Conservation (phyloP, 139 green algal genomes). For the Eudorina sp. region DNA sequence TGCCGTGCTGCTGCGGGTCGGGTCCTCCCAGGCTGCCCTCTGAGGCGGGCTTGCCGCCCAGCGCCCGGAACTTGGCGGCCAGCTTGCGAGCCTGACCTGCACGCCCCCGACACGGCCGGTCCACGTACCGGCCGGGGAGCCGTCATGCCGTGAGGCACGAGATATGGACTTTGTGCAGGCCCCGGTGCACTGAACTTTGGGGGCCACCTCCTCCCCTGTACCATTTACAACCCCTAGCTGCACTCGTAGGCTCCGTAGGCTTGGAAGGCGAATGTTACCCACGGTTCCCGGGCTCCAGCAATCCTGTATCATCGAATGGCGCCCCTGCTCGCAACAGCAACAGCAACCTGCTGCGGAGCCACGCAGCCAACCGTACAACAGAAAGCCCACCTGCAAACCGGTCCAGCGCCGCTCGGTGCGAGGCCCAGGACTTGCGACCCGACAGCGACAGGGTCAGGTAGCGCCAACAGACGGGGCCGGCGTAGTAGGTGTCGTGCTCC, state of each 20-base stretch:
- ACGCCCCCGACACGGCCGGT: not conserved
- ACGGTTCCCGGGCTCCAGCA: no score
- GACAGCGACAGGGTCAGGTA: constrained; percentile 45
- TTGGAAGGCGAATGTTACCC: no score
- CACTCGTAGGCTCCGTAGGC: no score
- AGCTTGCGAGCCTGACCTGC: constrained; percentile 19
- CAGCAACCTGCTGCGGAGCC: not conserved
- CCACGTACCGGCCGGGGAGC: not conserved
- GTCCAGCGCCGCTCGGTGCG: constrained; percentile 41
- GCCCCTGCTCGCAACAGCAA: not conserved
- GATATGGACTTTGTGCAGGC: no score
- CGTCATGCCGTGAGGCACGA: no score
- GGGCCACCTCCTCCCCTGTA: no score
- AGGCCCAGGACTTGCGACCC: constrained; percentile 23
- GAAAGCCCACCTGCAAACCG: constrained; percentile 32
- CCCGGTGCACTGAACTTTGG: no score
- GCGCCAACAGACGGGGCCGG: constrained; percentile 68
- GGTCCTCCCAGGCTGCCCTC: not conserved
- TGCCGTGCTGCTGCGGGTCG: not conserved
- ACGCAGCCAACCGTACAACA: not conserved
- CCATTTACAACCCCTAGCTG: no score
- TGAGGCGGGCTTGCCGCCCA: not conserved
- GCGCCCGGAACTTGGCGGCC: constrained; percentile 33
- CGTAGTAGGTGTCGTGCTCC: constrained; percentile 63
- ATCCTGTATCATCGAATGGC: not conserved